A percentile compares a stretch with the other conserved stretches of the same genome.
phyloP scores from a whole-genome alignment of 305 asterid genomes.

The Fraxinus paxiana region DNA sequence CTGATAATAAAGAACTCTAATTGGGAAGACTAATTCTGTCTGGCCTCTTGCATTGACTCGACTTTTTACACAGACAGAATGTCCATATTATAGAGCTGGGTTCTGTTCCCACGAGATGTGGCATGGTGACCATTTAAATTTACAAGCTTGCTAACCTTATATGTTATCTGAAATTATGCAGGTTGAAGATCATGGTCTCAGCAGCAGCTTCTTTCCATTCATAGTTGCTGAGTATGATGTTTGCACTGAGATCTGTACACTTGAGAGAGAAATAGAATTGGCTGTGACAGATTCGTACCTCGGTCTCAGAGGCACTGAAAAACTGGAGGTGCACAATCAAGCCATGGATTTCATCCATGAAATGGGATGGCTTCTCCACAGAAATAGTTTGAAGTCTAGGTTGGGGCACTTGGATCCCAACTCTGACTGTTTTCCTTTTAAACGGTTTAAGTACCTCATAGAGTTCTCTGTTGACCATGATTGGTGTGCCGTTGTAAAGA shows the following conservation, averaged over 20 bases:
- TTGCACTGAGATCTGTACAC: conserved; percentile 65
- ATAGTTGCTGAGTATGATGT: conserved; percentile 66
- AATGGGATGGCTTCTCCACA: conserved; percentile 79
- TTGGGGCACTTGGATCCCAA: conserved; percentile 36
- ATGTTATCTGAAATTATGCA: conserved; percentile 25
- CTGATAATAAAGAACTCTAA: background rate
- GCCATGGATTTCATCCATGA: conserved; percentile 68
- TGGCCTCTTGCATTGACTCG: background rate
- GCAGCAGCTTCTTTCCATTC: conserved; percentile 69
- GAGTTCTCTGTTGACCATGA: conserved; percentile 66
- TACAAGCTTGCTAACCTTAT: conserved; percentile 15
- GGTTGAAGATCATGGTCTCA: conserved; percentile 70
- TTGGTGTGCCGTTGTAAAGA: conserved; percentile 64
- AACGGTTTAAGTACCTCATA: conserved; percentile 59
- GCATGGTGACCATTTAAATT: background rate
- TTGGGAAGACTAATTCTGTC: conserved; percentile 8
- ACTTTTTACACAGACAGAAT: background rate
- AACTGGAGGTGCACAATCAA: conserved; percentile 35
- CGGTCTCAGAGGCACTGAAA: conserved; percentile 25
- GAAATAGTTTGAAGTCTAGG: conserved; percentile 42
- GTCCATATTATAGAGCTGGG: background rate
- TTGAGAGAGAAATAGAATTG: conserved; percentile 60
- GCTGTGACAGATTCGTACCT: conserved; percentile 31
- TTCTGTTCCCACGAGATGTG: background rate
- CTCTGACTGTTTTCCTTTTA: conserved; percentile 39